Percentiles rank a stretch among this genome's conserved stretches.
Conservation (phyloP, 2,329 filamentous ascomycete species). For the Huntiella savannae region DNA sequence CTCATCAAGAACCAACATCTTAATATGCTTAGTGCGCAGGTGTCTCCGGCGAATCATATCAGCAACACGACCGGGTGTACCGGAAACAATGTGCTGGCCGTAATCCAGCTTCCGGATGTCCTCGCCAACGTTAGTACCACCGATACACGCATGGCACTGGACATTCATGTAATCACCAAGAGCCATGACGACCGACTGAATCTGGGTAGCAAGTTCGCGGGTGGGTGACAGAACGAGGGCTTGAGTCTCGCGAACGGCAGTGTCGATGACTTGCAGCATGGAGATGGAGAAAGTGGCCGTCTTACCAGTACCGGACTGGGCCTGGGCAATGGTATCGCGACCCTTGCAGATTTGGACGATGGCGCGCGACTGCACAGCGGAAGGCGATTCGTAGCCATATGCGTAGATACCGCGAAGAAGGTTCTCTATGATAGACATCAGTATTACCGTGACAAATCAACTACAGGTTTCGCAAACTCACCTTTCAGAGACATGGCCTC, state of each 20-base stretch:
- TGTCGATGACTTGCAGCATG: slow-evolving; percentile 90
- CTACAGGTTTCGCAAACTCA: slow-evolving; percentile 17
- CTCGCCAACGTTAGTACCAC: slow-evolving; percentile 92
- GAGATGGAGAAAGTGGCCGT: slow-evolving; percentile 93
- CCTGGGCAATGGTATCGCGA: slow-evolving; percentile 94
- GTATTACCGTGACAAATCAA: slow-evolving; percentile 1
- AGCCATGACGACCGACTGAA: slow-evolving; percentile 97
- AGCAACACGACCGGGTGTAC: slow-evolving; percentile 81
- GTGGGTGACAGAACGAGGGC: slow-evolving; percentile 90
- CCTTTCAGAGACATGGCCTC: slow-evolving; percentile 91
- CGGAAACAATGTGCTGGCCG: slow-evolving; percentile 92
- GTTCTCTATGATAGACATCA: slow-evolving; percentile 38
- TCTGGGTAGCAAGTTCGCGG: slow-evolving; percentile 91
- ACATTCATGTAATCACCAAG: slow-evolving; percentile 99
- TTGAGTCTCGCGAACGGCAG: slow-evolving; percentile 78
- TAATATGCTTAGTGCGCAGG: slow-evolving; percentile 40
- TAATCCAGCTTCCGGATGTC: slow-evolving; percentile 96
- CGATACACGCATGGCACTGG: slow-evolving; percentile 96
- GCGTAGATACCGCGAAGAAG: slow-evolving; percentile 93
- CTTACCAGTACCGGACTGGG: slow-evolving; percentile 92
- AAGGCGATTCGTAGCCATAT: slow-evolving; percentile 96
- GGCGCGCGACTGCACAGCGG: slow-evolving; percentile 89
- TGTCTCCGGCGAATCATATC: slow-evolving; percentile 43
- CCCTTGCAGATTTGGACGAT: slow-evolving; percentile 99
- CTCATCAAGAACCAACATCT: slow-evolving; percentile 45